Conservation (phyloP, 441 rosid genomes). For the Croton setiger region DNA sequence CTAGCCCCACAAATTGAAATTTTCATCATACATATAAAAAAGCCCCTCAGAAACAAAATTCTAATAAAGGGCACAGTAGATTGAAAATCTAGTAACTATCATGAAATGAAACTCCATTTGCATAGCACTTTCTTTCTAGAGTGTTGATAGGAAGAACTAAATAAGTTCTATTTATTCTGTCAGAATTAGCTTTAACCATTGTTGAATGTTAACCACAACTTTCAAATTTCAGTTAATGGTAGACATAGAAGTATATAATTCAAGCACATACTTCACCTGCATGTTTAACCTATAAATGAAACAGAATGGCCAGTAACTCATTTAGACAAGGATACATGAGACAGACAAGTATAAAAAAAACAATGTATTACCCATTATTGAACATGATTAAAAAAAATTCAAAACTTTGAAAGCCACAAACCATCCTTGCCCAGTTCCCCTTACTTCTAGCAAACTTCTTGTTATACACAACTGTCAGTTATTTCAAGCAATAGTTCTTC, state of each 20-base stretch:
- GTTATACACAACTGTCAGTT: background rate
- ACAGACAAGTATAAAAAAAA: background rate
- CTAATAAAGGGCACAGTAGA: background rate
- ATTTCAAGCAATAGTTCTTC: conserved; percentile 8
- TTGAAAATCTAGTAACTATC: background rate
- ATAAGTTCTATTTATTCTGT: background rate
- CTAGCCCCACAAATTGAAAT: background rate
- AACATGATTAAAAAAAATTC: background rate
- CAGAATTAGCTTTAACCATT: background rate
- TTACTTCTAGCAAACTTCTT: background rate
- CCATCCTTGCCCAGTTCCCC: conserved; percentile 7
- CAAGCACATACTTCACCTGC: background rate
- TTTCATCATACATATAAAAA: background rate
- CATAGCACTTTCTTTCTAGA: background rate
- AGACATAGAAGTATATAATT: background rate
- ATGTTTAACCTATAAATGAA: background rate
- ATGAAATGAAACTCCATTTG: background rate
- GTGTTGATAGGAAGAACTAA: too few species aligned
- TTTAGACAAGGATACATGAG: background rate
- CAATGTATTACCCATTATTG: background rate
- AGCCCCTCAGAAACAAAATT: background rate
- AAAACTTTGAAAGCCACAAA: conserved; percentile 1
- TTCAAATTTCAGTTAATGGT: background rate
- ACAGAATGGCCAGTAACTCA: too few species aligned
- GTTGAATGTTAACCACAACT: background rate